Evolutionary conservation across 2,329 filamentous ascomycete genomes (phyloP), one percentile per base, ranked within the genome.

Genomic region (Colletotrichum sp.): DNA sequence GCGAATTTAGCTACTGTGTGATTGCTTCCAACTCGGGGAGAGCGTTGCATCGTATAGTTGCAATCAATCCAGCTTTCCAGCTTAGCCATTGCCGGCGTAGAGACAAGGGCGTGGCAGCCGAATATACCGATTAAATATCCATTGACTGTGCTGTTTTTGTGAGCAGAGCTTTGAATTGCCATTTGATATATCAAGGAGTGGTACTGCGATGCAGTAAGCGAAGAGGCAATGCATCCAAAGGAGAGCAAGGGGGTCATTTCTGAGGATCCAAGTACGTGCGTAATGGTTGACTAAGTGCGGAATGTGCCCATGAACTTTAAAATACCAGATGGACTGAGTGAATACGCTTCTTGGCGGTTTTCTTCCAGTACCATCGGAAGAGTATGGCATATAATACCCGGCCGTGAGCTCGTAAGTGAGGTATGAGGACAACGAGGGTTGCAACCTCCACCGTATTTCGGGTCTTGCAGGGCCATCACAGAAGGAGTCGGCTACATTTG

Each of bases 281-380:
- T 0, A 44, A 44, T n/a, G 9, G 1, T n/a, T 44, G 0, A 44
- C 18, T 44, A 3, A 49, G 10, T 49, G 44, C 2, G 18, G 2
- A 49, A 21, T 1, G 44, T 13, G 0, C n/a, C 2, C 3, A 49
- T 1, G 9, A 49, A 12, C 9, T 6, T n/a, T 3, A 2, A 9
- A 12, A n/a, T 10, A 21, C 9, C 18, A n/a, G 5, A 13, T 2
- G 18, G n/a, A 3, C 44, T 3, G 44, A 49, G 44, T 8, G 3
- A 21, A 49, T 13, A 2, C n/a, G 39, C 18, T 0, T 49, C 18
- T n/a, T 3, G 0, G 10, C 5, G 2, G 10, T 21, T 13, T 52
- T 52, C 44, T 49, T 12, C 39, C n/a, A 21, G 6, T 52, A 8
- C 5, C n/a, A 4, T 52, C 12, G 44, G 10, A 24, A 52, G n/a